phyloP scores from a whole-genome alignment of 305 asterid species.

The Fraxinus sp. region DNA sequence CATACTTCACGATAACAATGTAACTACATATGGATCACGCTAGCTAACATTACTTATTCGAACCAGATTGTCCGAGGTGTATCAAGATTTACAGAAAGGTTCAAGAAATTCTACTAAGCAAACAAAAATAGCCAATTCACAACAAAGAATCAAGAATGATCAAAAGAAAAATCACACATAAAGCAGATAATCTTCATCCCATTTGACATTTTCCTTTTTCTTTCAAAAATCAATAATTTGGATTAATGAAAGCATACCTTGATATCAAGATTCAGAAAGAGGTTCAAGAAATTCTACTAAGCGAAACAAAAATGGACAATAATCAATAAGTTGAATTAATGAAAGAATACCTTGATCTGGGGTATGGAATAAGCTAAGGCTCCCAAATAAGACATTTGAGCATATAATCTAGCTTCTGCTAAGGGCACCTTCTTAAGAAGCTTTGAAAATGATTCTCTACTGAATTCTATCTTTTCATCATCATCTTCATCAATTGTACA shows the following conservation, averaged over 20 bases:
- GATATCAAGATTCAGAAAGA: slow-evolving; percentile 29
- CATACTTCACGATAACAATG: neutral
- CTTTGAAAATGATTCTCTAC: slow-evolving; percentile 70
- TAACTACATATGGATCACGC: neutral
- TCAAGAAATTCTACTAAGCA: neutral
- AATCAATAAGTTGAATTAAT: neutral
- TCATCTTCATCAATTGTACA: slow-evolving; percentile 37
- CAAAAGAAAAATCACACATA: neutral
- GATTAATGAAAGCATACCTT: slow-evolving; percentile 47
- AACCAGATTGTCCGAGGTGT: neutral
- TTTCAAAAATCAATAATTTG: neutral
- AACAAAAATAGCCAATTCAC: neutral
- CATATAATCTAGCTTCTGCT: slow-evolving; percentile 73
- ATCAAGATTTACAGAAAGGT: neutral
- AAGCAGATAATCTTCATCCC: slow-evolving; percentile 3
- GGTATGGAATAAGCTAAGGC: slow-evolving; percentile 79
- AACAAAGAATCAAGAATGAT: neutral
- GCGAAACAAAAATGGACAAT: neutral
- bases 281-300: neutral
- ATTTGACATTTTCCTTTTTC: neutral
- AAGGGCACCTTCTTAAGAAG: slow-evolving; percentile 73
- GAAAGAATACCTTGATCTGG: slow-evolving; percentile 68
- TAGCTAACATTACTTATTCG: neutral
- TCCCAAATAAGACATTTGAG: slow-evolving; percentile 79
- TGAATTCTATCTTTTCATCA: slow-evolving; percentile 50